Conservation (phyloP, 306 rosid species). For the Fragaria iinumae region DNA sequence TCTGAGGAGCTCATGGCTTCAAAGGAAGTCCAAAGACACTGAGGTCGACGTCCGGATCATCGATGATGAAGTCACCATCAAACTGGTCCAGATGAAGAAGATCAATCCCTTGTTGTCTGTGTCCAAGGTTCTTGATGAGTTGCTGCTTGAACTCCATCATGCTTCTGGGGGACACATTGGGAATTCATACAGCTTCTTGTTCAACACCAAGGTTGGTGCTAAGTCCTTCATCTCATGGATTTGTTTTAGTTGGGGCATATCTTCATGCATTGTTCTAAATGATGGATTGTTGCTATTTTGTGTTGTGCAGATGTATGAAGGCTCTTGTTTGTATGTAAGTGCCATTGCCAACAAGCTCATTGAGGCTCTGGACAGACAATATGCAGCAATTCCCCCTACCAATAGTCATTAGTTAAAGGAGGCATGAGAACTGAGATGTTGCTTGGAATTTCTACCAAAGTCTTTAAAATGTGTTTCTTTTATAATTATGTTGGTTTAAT, state of each 20-base stretch:
- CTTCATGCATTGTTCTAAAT: not conserved
- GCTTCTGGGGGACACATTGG: conserved; percentile 87
- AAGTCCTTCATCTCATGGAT: not conserved
- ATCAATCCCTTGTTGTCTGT: conserved; percentile 55
- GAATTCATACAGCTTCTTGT: conserved; percentile 66
- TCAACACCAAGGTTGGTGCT: conserved; percentile 65
- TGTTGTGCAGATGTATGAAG: conserved; percentile 29
- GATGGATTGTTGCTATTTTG: not conserved
- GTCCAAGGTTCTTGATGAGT: conserved; percentile 61
- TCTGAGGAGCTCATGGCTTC: conserved; percentile 88
- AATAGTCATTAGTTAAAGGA: not conserved
- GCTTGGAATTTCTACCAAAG: not conserved
- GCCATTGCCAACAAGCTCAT: conserved; percentile 36
- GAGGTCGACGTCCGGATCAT: conserved; percentile 74
- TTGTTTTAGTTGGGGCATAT: not conserved
- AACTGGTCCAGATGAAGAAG: conserved; percentile 74
- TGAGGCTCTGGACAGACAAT: conserved; percentile 30
- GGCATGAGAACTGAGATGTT: not conserved
- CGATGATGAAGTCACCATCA: conserved; percentile 68
- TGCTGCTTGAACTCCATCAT: conserved; percentile 77
- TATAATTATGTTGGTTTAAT: not conserved
- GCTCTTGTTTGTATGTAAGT: conserved; percentile 31
- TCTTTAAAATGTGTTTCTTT: not conserved
- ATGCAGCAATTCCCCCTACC: conserved; percentile 13
- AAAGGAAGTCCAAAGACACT: conserved; percentile 75